Base-by-base conservation (phyloP, 352 stramenopile genomes). In the Thraustotheca clavata region DNA sequence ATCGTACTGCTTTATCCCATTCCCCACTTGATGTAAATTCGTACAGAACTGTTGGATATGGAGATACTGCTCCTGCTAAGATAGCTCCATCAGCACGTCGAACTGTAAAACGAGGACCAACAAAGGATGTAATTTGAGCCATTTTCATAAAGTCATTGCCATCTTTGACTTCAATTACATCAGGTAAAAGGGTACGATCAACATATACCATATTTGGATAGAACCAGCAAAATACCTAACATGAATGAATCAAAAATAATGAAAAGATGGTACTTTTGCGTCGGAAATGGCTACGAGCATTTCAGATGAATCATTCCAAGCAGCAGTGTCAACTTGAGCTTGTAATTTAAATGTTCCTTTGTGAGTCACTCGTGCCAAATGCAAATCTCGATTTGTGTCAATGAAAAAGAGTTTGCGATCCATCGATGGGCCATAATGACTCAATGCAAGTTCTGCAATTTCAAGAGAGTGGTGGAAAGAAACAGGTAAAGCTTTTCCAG, bases 131-230 rank as follows among this genome's bases (percentile, higher is more conserved):
- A 63, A 97, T 94, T 4, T 76, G 68, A 3, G 91, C 75, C 70
- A 92, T 80, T 48, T 95, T 95, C 41, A 92, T 72, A 50, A 96
- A 96, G 34, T 94, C 78, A 1, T 70, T 68, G 1, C 68, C 87
- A 59, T 97, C 87, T 29, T 78, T 79, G 32, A 72, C 72, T 47
- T 94, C 86, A 20, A 90, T 74, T 1, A 93, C 76, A 39, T 95
- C 76, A 0, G 62, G 69, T 16, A 98, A 71, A 29, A 98, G 74
- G 33, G 95, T 96, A n/a, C 77, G 82, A 67, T 98, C 91, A 32
- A 97, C 80, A 61, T 91, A 95, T 3, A 95, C 81, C 71, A 96
- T 92, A 65, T 86, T 89, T 8, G 92, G 91, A 62, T 97, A 95
- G 62, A 82, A 88, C 86, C 86, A 98, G 1, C 86, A 90, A 59